Evolutionary conservation across 495 filamentous ascomycete genomes (phyloP), one percentile per base, ranked within the genome.

Genomic region (Lichenothelia convexa): DNA sequence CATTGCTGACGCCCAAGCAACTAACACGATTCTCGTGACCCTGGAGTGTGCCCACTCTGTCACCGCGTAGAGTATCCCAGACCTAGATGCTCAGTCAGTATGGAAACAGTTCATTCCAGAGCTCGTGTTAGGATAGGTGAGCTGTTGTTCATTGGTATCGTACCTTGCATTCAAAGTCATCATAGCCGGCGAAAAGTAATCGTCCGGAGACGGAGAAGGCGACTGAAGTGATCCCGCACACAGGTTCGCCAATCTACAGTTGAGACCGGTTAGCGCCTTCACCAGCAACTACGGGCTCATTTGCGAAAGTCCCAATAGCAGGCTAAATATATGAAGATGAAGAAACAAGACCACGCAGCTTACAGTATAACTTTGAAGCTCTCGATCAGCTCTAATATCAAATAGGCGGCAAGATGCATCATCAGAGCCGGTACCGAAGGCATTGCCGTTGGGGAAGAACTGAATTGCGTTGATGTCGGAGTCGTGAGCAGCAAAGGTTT

Each of bases 101-200:
- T 31, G 22, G 44, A 22, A 5, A 2, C 6, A 9, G 16, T 34
- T 19, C 24, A 18, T 32, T 18, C 22, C n/a, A n/a, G 5, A 4
- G 16, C 1, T 30, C 12, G 3, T 29, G 5, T 35, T 15, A 17
- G 19, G 9, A 9, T 6, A 5, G 12, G 18, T 11, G 21, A 36
- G 11, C 11, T 5, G 11, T 20, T 9, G 9, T 9, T n/a, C 7
- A 22, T 5, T 12, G 12, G 5, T 22, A 18, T 9, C 35, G 6
- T 30, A 94, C 89, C 78, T 97, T 97, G 80, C 89, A 97, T 61
- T 97, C 89, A 52, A 94, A 97, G 51, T 97, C 89, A 49, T 97
- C 89, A 53, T 97, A 97, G 41, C 89, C 89, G 38, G 89, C 89
- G 54, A 97, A 97, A 27, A 97, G 68, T 50, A 97, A 68, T 53